Percentiles rank a stretch among this genome's conserved stretches.
phyloP scores from a whole-genome alignment of 371 early-diverging fungal genomes.

The Rhizopus microsporus region DNA sequence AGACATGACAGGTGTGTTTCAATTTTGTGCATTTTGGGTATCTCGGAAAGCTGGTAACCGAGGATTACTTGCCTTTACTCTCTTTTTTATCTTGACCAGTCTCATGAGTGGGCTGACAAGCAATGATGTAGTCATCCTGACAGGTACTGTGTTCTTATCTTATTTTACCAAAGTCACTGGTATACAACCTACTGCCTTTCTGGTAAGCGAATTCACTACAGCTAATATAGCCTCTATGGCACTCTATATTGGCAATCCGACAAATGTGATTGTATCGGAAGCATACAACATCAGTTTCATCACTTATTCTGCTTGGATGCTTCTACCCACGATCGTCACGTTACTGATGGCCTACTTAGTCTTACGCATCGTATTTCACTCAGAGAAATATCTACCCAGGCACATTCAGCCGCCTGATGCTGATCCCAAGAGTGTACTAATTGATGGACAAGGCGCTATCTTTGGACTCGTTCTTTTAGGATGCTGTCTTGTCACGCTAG shows the following conservation, averaged over 20 bases:
- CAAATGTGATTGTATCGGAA: conserved; percentile 82
- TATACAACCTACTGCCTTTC: conserved; percentile 63
- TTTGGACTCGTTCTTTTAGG: conserved; percentile 57
- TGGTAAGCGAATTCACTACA: conserved; percentile 70
- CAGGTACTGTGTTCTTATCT: conserved; percentile 77
- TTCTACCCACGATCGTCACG: conserved; percentile 67
- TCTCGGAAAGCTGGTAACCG: conserved; percentile 58
- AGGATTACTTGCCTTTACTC: conserved; percentile 62
- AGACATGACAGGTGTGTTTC: conserved; percentile 78
- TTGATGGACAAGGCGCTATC: conserved; percentile 57
- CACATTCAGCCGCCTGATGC: conserved; percentile 48
- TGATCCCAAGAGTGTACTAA: conserved; percentile 55
- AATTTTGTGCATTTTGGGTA: conserved; percentile 69
- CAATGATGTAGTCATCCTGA: conserved; percentile 83
- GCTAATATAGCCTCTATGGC: conserved; percentile 84
- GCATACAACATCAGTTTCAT: conserved; percentile 75
- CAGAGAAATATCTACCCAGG: conserved; percentile 49
- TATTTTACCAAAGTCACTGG: conserved; percentile 69
- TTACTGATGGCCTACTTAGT: conserved; percentile 54
- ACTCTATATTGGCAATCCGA: conserved; percentile 83
- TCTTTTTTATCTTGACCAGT: conserved; percentile 70
- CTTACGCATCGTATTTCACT: conserved; percentile 52
- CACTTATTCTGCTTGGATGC: conserved; percentile 80
- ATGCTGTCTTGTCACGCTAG: conserved; percentile 54
- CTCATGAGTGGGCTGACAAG: conserved; percentile 75